Conservation (phyloP, 306 rosid species). For the Argentina anserina region DNA sequence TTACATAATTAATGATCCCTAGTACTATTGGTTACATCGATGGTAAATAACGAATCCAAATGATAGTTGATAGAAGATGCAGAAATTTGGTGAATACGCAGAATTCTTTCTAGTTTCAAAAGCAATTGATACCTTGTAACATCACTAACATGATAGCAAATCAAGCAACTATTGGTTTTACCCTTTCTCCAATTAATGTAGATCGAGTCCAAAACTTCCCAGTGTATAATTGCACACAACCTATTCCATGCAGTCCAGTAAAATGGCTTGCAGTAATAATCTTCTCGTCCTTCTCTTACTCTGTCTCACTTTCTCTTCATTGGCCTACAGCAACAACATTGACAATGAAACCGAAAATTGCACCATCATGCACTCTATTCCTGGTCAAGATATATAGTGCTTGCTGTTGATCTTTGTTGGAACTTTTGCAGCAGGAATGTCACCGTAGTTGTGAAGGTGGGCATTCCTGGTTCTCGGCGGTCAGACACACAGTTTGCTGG, state of each 20-base stretch:
- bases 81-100: no score
- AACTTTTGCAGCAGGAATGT: constrained; percentile 56
- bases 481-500: constrained; percentile 81
- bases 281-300: constrained; percentile 3
- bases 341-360: constrained; percentile 19
- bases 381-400: constrained; percentile 48
- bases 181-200: background rate
- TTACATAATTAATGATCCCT: no score
- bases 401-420: constrained; percentile 49
- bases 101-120: no score
- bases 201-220: background rate
- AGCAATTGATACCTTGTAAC: background rate
- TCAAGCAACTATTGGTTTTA: background rate
- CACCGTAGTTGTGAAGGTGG: constrained; percentile 59
- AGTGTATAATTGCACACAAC: background rate
- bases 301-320: constrained; percentile 35
- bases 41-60: no score
- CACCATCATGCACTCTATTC: constrained; percentile 37
- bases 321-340: constrained; percentile 39
- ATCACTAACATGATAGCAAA: background rate
- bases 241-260: background rate
- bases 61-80: no score
- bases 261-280: background rate
- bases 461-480: constrained; percentile 62
- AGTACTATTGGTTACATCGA: no score